Evolutionary conservation across 2,329 filamentous ascomycete genomes (phyloP).

Genomic region (Chaetomiaceae sp.): DNA sequence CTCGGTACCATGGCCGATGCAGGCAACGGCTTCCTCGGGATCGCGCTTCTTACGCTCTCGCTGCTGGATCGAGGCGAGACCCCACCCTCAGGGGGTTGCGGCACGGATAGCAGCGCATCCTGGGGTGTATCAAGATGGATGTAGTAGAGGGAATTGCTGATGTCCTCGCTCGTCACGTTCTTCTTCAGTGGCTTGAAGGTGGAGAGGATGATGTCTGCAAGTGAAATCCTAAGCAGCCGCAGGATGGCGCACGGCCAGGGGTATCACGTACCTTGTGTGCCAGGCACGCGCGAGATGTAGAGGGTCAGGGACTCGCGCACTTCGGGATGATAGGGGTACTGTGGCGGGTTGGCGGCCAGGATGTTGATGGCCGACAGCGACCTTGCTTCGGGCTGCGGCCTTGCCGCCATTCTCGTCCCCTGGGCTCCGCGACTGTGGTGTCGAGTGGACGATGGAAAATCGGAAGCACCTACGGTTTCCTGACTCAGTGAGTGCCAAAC

Average conservation of each 20-base stretch:
- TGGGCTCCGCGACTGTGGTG: background rate
- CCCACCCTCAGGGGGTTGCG: conserved; percentile 26
- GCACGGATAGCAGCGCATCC: conserved; percentile 41
- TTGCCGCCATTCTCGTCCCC: conserved; percentile 15
- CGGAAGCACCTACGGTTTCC: no score
- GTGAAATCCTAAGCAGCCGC: conserved; percentile 16
- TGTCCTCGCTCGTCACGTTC: conserved; percentile 82
- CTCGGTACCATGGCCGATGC: conserved; percentile 25
- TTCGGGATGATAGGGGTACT: conserved; percentile 74
- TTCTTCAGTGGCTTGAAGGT: conserved; percentile 84
- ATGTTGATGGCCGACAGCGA: conserved; percentile 76
- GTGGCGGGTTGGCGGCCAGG: conserved; percentile 80
- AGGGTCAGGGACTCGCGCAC: conserved; percentile 69
- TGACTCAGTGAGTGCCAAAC: no score
- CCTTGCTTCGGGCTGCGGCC: conserved; percentile 63
- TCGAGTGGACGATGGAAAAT: background rate
- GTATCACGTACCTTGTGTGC: conserved; percentile 66
- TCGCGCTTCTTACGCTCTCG: conserved; percentile 40
- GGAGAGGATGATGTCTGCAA: conserved; percentile 83
- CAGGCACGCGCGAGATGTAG: conserved; percentile 91
- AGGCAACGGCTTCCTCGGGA: conserved; percentile 51
- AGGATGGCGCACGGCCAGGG: background rate
- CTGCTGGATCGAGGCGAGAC: conserved; percentile 40
- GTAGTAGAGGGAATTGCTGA: conserved; percentile 86
- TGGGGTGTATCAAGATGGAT: conserved; percentile 70